Percentiles rank a stretch among this genome's conserved stretches.
Conservation (phyloP, 208 protist genomes). For the Crithidia mellificae region DNA sequence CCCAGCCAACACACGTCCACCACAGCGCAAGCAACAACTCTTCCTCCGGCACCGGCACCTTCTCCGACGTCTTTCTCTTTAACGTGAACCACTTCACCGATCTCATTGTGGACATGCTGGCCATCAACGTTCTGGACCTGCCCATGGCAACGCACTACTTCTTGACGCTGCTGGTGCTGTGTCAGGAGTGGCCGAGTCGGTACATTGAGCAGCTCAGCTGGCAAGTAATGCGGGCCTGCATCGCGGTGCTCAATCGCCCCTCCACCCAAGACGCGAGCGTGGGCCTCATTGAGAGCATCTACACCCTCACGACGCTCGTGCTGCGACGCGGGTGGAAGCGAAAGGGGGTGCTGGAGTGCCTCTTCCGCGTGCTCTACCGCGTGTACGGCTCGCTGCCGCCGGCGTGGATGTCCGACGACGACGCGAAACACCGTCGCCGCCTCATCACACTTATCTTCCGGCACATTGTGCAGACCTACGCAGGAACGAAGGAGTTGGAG, state of each 20-base stretch:
- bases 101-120: slow-evolving; percentile 78
- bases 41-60: neutral
- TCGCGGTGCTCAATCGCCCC: slow-evolving; percentile 71
- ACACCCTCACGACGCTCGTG: slow-evolving; percentile 53
- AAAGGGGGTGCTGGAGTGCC: slow-evolving; percentile 73
- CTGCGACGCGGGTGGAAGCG: slow-evolving; percentile 60
- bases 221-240: slow-evolving; percentile 75
- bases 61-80: slow-evolving; percentile 70
- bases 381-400: slow-evolving; percentile 66
- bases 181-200: slow-evolving; percentile 53
- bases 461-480: slow-evolving; percentile 64
- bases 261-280: slow-evolving; percentile 56
- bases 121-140: slow-evolving; percentile 82
- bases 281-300: slow-evolving; percentile 56
- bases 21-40: neutral
- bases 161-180: slow-evolving; percentile 52
- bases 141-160: slow-evolving; percentile 60
- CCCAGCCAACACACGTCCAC: neutral
- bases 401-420: slow-evolving; percentile 58
- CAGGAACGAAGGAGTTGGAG: slow-evolving; percentile 61
- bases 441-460: slow-evolving; percentile 64
- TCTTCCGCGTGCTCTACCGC: slow-evolving; percentile 69
- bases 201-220: slow-evolving; percentile 65
- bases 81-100: slow-evolving; percentile 81
- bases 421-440: slow-evolving; percentile 43